Evolutionary conservation across 2,329 filamentous ascomycete species (phyloP).

Genomic region (Fusarium cicatricum): DNA sequence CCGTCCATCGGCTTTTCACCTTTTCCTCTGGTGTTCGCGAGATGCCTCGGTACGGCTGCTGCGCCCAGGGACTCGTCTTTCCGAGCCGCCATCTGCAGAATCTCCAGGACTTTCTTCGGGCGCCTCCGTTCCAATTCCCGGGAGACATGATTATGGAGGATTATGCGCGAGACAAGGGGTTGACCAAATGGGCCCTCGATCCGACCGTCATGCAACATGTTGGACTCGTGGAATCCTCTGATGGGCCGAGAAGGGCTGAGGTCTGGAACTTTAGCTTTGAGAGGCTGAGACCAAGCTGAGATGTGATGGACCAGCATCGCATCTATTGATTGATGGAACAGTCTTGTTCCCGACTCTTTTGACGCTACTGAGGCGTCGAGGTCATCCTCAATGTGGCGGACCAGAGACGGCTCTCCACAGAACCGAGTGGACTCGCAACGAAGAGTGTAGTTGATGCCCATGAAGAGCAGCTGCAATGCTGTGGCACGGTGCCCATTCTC

Average conservation of each 20-base stretch:
- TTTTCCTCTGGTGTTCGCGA: conserved; percentile 40
- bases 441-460: too few species aligned
- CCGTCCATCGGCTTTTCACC: conserved; percentile 38
- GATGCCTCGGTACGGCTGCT: conserved; percentile 51
- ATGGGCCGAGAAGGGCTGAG: conserved; percentile 39
- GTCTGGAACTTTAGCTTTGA: conserved; percentile 52
- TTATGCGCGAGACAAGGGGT: conserved; percentile 41
- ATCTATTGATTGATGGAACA: too few species aligned
- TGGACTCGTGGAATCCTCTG: conserved; percentile 45
- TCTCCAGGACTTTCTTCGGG: conserved; percentile 40
- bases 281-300: conserved; percentile 6
- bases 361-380: too few species aligned
- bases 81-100: conserved; percentile 43
- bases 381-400: too few species aligned
- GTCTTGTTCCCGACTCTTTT: too few species aligned
- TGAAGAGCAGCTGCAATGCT: too few species aligned
- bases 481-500: too few species aligned
- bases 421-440: too few species aligned
- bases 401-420: too few species aligned
- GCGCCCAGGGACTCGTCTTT: conserved; percentile 50
- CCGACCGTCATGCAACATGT: conserved; percentile 51
- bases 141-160: conserved; percentile 49
- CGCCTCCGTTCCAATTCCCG: conserved; percentile 46
- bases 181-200: conserved; percentile 49
- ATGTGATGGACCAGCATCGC: too few species aligned